A percentile compares a stretch with the other conserved stretches of the same genome.
Evolutionary conservation across 2,329 filamentous ascomycete species (phyloP).

Genomic region (Lecanicillium sp.): DNA sequence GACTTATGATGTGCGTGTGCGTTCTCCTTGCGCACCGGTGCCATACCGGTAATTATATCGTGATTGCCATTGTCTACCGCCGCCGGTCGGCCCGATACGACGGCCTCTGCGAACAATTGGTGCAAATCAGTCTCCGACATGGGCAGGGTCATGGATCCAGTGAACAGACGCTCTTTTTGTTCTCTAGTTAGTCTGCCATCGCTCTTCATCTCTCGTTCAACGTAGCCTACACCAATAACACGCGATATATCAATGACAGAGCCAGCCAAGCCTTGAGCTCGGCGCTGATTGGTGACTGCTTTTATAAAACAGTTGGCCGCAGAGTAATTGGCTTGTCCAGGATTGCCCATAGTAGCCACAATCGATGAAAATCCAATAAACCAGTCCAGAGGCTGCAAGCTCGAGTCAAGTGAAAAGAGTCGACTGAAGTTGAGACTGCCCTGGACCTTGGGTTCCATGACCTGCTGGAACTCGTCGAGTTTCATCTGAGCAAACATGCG

Average conservation of each 20-base stretch:
- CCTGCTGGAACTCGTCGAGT: conserved; percentile 12
- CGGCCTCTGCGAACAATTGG: conserved; percentile 15
- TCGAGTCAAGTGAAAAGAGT: conserved; percentile 17
- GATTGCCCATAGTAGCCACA: conserved; percentile 17
- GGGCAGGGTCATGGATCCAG: too few relatives aligned
- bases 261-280: conserved; percentile 25
- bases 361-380: conserved; percentile 26
- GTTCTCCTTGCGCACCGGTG: too few relatives aligned
- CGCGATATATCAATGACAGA: conserved; percentile 28
- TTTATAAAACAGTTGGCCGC: conserved; percentile 34
- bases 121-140: conserved; percentile 26
- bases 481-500: conserved; percentile 10
- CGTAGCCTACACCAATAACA: conserved; percentile 31
- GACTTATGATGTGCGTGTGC: too few relatives aligned
- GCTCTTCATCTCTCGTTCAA: conserved; percentile 13
- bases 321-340: conserved; percentile 34
- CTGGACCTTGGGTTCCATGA: conserved; percentile 23
- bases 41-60: too few relatives aligned
- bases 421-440: conserved; percentile 22
- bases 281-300: conserved; percentile 24
- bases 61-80: too few relatives aligned
- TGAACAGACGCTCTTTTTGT: conserved; percentile 7
- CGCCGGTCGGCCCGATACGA: neutral
- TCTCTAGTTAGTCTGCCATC: conserved; percentile 7
- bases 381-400: conserved; percentile 26